Percentiles rank a stretch among this genome's conserved stretches.
These are phyloP conservation scores for Hymenoscyphus salicellus DNA, from an alignment of 2,329 filamentous ascomycete genomes.

Conservation along the genomic window DNA sequence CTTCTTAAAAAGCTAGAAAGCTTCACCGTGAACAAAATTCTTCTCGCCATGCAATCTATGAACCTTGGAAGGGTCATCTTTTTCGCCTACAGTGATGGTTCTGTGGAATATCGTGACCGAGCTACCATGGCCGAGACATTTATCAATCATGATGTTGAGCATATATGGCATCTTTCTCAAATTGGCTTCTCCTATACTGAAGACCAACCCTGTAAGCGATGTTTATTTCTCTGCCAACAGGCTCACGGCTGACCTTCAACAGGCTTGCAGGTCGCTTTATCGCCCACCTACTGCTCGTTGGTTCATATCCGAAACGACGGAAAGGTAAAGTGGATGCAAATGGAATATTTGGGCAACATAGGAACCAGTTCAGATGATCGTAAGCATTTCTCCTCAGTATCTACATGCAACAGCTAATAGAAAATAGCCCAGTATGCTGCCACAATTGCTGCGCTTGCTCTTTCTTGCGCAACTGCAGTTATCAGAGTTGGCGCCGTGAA, in stretches of 20 bases:
- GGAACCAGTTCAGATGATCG: conserved; percentile 49
- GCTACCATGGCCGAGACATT: conserved; percentile 67
- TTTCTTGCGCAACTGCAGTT: conserved; percentile 49
- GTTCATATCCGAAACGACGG: conserved; percentile 58
- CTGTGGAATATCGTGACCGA: conserved; percentile 75
- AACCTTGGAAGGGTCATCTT: conserved; percentile 71
- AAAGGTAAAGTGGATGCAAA: conserved; percentile 55
- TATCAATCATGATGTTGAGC: conserved; percentile 60
- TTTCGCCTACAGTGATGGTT: conserved; percentile 75
- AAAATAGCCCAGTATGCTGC: conserved; percentile 51
- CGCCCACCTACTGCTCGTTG: conserved; percentile 58
- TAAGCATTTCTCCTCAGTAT: conserved; percentile 34
- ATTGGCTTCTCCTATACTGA: conserved; percentile 72
- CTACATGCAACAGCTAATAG: conserved; percentile 21
- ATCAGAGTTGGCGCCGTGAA: conserved; percentile 45
- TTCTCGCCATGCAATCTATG: conserved; percentile 65
- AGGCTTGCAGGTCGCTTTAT: conserved; percentile 60
- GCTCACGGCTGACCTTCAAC: background rate
- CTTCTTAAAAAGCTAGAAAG: conserved; percentile 64
- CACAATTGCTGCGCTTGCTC: conserved; percentile 59
- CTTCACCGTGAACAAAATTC: conserved; percentile 64
- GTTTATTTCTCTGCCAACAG: background rate
- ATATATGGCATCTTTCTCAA: conserved; percentile 69
- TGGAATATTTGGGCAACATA: conserved; percentile 52
- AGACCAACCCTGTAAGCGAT: conserved; percentile 58